Percentiles rank a stretch among this genome's conserved stretches.
Conservation (phyloP, 352 stramenopile species). For the Phytophthora sp. region DNA sequence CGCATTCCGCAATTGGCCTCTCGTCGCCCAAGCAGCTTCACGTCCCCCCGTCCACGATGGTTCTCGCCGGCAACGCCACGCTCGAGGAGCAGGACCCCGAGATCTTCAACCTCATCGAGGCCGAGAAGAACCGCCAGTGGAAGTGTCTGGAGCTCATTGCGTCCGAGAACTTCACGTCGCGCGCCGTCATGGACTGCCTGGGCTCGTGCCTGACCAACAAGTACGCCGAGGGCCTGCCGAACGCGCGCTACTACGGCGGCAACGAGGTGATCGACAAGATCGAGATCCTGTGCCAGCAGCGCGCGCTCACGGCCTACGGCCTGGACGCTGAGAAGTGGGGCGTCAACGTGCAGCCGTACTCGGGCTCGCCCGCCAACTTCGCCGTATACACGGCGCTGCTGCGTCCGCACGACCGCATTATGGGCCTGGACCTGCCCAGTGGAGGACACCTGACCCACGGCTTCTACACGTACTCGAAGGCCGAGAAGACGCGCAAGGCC, state of each 20-base stretch:
- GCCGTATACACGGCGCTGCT: slow-evolving; percentile 98
- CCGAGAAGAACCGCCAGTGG: slow-evolving; percentile 98
- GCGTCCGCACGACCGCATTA: slow-evolving; percentile 98
- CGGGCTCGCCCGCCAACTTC: slow-evolving; percentile 98
- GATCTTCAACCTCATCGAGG: slow-evolving; percentile 98
- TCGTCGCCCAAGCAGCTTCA: slow-evolving; percentile 20
- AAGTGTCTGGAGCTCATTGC: slow-evolving; percentile 99
- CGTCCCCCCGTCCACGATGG: slow-evolving; percentile 38
- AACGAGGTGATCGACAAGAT: slow-evolving; percentile 98
- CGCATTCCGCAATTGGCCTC: slow-evolving; percentile 44
- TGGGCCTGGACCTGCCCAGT: slow-evolving; percentile 98
- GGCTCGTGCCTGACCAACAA: slow-evolving; percentile 99
- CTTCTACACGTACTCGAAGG: slow-evolving; percentile 98
- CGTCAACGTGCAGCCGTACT: slow-evolving; percentile 99
- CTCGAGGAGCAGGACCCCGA: slow-evolving; percentile 96
- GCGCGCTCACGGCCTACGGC: slow-evolving; percentile 94
- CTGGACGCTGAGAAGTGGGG: slow-evolving; percentile 95
- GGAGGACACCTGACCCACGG: slow-evolving; percentile 99
- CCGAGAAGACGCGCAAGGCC: slow-evolving; percentile 96
- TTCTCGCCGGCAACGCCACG: slow-evolving; percentile 72
- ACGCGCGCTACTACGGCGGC: slow-evolving; percentile 97
- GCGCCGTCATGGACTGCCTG: slow-evolving; percentile 98
- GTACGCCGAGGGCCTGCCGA: slow-evolving; percentile 97
- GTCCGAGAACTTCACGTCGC: slow-evolving; percentile 99
- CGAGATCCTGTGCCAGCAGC: slow-evolving; percentile 94